These are phyloP conservation scores for Trichoderma koningii DNA, from an alignment of 2,329 filamentous ascomycete species.

Conservation along the genomic window DNA sequence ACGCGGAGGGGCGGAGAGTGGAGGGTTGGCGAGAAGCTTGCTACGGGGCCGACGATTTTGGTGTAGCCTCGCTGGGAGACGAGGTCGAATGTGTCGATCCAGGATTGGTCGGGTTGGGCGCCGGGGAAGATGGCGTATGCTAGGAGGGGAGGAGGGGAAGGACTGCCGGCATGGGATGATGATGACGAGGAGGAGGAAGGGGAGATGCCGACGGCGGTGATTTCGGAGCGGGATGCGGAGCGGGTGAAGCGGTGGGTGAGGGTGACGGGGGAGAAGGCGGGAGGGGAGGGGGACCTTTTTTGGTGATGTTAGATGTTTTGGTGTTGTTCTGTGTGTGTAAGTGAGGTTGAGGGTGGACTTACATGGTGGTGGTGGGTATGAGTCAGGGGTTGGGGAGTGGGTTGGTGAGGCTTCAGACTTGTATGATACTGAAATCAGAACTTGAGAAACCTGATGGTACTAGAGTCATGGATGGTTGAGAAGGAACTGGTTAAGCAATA, in stretches of 20 bases:
- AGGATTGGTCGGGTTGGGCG: conserved; percentile 38
- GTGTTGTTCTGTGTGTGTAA: background rate
- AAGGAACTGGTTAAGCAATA: no score
- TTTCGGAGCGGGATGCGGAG: conserved; percentile 37
- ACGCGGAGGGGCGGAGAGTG: background rate
- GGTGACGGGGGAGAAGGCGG: conserved; percentile 25
- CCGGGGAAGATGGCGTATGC: conserved; percentile 40
- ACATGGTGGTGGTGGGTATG: conserved; percentile 3
- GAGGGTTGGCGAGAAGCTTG: conserved; percentile 33
- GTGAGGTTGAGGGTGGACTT: background rate
- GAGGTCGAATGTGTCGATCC: conserved; percentile 43
- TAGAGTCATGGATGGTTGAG: no score
- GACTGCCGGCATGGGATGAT: conserved; percentile 38
- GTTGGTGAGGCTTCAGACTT: no score
- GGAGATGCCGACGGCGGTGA: conserved; percentile 39
- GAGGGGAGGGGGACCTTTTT: conserved; percentile 19
- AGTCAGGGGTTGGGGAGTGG: background rate
- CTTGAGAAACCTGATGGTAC: no score
- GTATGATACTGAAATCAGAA: no score
- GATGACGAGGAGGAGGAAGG: conserved; percentile 35
- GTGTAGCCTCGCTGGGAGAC: conserved; percentile 34
- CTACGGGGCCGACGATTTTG: conserved; percentile 39
- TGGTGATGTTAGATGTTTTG: background rate
- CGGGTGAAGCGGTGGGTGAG: conserved; percentile 37
- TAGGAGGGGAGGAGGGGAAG: conserved; percentile 30